phyloP scores from a whole-genome alignment of 768 basidiomycete species.

The Leucocoprinus leucothites region DNA sequence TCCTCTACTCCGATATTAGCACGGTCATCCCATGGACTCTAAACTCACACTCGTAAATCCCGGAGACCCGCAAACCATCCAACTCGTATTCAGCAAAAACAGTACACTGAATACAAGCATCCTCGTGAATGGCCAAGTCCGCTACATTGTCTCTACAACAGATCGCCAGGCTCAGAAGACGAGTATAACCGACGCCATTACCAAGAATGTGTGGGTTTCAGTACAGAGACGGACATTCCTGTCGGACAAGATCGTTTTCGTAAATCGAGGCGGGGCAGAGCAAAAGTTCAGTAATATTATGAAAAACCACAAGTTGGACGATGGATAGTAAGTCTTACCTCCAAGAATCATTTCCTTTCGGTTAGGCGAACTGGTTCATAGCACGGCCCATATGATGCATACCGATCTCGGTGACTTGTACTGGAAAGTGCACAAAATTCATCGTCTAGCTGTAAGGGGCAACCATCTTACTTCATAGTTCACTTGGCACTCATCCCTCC shows the following conservation, averaged over 20 bases:
- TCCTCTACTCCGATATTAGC: no score
- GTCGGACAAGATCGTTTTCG: slow-evolving; percentile 22
- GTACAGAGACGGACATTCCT: slow-evolving; percentile 18
- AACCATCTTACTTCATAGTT: not conserved
- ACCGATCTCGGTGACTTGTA: slow-evolving; percentile 16
- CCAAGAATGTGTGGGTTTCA: slow-evolving; percentile 15
- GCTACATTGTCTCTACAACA: slow-evolving; percentile 19
- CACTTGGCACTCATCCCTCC: not conserved
- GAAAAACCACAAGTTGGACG: slow-evolving; percentile 6
- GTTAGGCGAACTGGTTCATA: not conserved
- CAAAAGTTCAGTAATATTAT: slow-evolving; percentile 23
- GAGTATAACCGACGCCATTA: slow-evolving; percentile 18
- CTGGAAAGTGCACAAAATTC: slow-evolving; percentile 13
- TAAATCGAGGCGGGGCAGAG: slow-evolving; percentile 17
- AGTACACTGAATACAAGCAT: slow-evolving; percentile 20
- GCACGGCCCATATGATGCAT: slow-evolving; percentile 5
- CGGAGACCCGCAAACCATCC: not conserved
- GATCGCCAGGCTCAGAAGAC: slow-evolving; percentile 17
- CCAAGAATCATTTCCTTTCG: no score
- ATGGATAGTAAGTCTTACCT: slow-evolving; percentile 15
- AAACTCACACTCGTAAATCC: slow-evolving; percentile 14
- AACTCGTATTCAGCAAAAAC: slow-evolving; percentile 20
- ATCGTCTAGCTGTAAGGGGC: slow-evolving; percentile 17
- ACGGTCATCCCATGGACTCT: slow-evolving; percentile 8
- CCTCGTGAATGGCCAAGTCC: slow-evolving; percentile 16